Base-by-base conservation (phyloP, 225 moss, liverwort and hornwort genomes). In the Takakia lepidozioides region DNA sequence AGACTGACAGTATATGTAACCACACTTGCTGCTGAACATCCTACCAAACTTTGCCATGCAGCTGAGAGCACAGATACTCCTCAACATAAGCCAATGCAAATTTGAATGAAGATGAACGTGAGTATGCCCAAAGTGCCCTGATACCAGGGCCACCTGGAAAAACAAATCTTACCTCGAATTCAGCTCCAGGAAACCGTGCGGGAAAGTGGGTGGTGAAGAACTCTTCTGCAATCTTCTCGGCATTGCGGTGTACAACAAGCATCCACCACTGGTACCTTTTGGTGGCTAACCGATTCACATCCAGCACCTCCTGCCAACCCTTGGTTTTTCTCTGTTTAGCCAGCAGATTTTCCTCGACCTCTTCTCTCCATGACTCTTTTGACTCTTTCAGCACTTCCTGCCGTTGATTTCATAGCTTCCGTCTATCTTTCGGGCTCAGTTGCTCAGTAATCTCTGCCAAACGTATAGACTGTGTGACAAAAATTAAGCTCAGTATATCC, bases 261-360 rank as follows among this genome's bases (percentile, higher is more conserved):
- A 98, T 90, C 63, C 85, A 98, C 98, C 87, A 98, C 52, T 72
- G 80, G 18, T 85, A 75, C 15, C 98, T 91, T 59, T 83, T 87
- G 5, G 61, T 25, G 41, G 62, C 70, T 46, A 91, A 61, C 46
- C 69, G 91, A 56, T 87, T 81, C 3, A 87, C 78, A 53, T 98
- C 98, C 1, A 87, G 82, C 43, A 87, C 85, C 62, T 80, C 75
- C 54, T 66, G 52, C 98, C 90, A 90, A 26, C 72, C 81, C 49
- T 49, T 80, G 1, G 68, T 64, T 35, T 76, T 56, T 67, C 52
- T 81, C 67, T 80, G 84, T 62, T 81, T 83, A n/a, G 68, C 63
- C 8, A 80, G 68, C 65, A 87, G 65, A 60, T 59, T 78, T 17
- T 70, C 83, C 76, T 91, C 85, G 19, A 98, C 98, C 63, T 65